Percentiles rank a stretch among this genome's conserved stretches.
Conservation (phyloP, 495 filamentous ascomycete species). For the Penicillium flavigenum region DNA sequence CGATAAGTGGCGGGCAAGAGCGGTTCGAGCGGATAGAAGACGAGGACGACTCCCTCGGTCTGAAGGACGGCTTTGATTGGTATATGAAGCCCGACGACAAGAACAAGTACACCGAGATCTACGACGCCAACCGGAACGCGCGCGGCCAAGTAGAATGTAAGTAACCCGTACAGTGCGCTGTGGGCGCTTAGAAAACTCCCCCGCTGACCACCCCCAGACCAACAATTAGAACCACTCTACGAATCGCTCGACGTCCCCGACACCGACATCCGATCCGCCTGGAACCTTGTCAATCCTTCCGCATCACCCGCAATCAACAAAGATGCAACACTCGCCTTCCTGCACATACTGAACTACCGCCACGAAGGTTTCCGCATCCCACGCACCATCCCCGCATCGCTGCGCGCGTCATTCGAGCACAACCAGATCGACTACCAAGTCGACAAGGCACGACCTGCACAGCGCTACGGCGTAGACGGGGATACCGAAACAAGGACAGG, state of each 20-base stretch:
- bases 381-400: constrained; percentile 82
- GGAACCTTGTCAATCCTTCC: constrained; percentile 95
- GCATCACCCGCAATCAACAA: constrained; percentile 79
- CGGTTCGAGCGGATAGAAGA: constrained; percentile 76
- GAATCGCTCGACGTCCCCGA: constrained; percentile 91
- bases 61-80: constrained; percentile 98
- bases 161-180: constrained; percentile 21
- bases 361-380: constrained; percentile 96
- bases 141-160: constrained; percentile 82
- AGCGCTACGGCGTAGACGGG: constrained; percentile 64
- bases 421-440: constrained; percentile 94
- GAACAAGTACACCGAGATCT: constrained; percentile 93
- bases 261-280: constrained; percentile 88
- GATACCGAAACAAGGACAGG: constrained; percentile 78
- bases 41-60: constrained; percentile 74
- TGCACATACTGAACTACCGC: constrained; percentile 91
- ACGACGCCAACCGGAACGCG: constrained; percentile 79
- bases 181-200: background rate
- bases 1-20: constrained; percentile 69
- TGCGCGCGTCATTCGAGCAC: constrained; percentile 87
- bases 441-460: constrained; percentile 64
- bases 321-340: constrained; percentile 88
- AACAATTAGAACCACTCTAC: constrained; percentile 79
- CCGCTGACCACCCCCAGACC: constrained; percentile 51
- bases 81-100: constrained; percentile 94